A percentile compares a stretch with the other conserved stretches of the same genome.
phyloP scores from a whole-genome alignment of 768 basidiomycete genomes.

The Strobilomyces confusus region DNA sequence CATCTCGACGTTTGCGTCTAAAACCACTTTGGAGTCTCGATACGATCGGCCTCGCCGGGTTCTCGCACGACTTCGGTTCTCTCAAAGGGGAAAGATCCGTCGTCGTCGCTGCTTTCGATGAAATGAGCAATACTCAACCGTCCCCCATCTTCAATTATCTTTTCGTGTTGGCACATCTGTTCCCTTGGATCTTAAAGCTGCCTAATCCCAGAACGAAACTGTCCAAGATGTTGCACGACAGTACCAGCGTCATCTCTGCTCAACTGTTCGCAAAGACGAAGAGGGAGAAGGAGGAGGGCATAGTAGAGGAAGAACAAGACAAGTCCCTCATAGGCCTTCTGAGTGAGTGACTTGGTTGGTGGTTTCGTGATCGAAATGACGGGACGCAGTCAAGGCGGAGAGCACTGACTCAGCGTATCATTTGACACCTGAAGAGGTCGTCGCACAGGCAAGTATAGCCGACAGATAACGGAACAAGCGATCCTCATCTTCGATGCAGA shows the following conservation, averaged over 20 bases:
- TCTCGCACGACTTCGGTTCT: too few relatives aligned
- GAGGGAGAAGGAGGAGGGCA: slow-evolving; percentile 29
- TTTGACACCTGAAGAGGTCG: slow-evolving; percentile 40
- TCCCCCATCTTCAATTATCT: slow-evolving; percentile 17
- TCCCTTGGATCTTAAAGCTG: slow-evolving; percentile 30
- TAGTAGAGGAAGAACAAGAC: slow-evolving; percentile 27
- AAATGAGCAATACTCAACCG: slow-evolving; percentile 22
- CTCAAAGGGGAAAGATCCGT: slow-evolving; percentile 31
- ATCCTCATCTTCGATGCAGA: slow-evolving; percentile 9
- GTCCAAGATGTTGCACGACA: slow-evolving; percentile 25
- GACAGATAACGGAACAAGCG: background rate
- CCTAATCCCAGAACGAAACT: slow-evolving; percentile 30
- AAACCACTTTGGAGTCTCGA: slow-evolving; percentile 33
- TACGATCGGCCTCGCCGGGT: too few relatives aligned
- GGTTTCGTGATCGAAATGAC: background rate
- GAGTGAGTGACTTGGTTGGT: slow-evolving; percentile 20
- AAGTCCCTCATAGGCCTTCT: slow-evolving; percentile 38
- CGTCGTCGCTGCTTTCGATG: slow-evolving; percentile 18
- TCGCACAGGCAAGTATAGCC: slow-evolving; percentile 25
- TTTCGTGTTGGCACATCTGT: slow-evolving; percentile 26
- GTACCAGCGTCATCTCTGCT: slow-evolving; percentile 32
- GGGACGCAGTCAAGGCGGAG: slow-evolving; percentile 36
- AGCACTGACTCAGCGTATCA: slow-evolving; percentile 25
- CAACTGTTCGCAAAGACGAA: slow-evolving; percentile 32
- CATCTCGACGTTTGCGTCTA: background rate